Evolutionary conservation across 1,284 basidiomycete genomes (phyloP).

Genomic region (Vanrija pseudolonga): DNA sequence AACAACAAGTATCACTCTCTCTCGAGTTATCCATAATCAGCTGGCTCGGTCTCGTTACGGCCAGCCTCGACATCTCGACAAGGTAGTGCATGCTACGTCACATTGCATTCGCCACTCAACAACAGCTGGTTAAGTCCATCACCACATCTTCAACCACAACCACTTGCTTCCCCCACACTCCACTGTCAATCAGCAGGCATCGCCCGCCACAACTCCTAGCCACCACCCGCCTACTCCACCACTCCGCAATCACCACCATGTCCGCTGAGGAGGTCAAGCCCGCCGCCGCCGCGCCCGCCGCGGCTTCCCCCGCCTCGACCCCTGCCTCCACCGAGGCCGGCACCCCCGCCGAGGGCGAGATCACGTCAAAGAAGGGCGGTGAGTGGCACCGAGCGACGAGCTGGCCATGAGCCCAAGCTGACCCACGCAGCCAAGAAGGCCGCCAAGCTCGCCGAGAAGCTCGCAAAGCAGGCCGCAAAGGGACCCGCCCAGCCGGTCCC

Average conservation of each 20-base stretch:
- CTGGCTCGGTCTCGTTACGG: too few species aligned
- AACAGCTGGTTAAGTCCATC: constrained; percentile 9
- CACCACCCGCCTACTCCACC: constrained; percentile 1
- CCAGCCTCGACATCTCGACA: too few species aligned
- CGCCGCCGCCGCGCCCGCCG: constrained; percentile 16
- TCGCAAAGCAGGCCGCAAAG: constrained; percentile 65
- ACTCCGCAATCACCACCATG: constrained; percentile 5
- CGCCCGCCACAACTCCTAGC: neutral
- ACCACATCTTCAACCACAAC: neutral
- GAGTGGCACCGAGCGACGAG: constrained; percentile 8
- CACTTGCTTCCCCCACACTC: neutral
- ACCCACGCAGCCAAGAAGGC: constrained; percentile 59
- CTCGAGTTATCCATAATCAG: too few species aligned
- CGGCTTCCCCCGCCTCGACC: constrained; percentile 8
- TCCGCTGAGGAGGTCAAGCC: constrained; percentile 35
- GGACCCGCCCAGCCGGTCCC: constrained; percentile 35
- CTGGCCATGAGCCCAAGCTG: neutral
- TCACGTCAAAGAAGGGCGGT: constrained; percentile 40
- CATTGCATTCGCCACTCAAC: constrained; percentile 6
- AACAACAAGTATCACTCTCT: too few species aligned
- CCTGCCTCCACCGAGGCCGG: constrained; percentile 12
- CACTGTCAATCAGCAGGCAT: neutral
- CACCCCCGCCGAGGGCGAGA: constrained; percentile 17
- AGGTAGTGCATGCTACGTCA: constrained; percentile 19
- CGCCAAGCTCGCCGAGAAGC: constrained; percentile 57